phyloP scores from a whole-genome alignment of 768 basidiomycete species.

The Termitomyces sp. region DNA sequence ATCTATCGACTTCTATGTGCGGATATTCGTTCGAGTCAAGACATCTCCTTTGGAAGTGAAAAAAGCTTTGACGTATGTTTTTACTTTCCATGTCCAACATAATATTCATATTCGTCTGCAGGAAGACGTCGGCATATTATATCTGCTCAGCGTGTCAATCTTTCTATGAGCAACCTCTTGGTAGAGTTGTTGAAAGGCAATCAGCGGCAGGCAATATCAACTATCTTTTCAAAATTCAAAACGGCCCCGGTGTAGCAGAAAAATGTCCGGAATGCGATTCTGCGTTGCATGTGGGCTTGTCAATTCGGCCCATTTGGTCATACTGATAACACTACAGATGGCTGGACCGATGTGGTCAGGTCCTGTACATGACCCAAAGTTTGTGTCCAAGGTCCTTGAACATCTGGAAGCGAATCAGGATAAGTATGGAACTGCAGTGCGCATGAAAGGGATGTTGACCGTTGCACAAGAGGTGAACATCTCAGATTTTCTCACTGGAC shows the following conservation, averaged over 20 bases:
- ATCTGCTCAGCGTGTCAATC: constrained; percentile 84
- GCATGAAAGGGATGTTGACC: constrained; percentile 96
- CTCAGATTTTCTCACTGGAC: not conserved
- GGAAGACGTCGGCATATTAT: constrained; percentile 85
- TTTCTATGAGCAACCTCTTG: constrained; percentile 83
- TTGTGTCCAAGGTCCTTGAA: constrained; percentile 70
- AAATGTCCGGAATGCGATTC: constrained; percentile 84
- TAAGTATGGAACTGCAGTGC: constrained; percentile 71
- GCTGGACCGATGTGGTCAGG: constrained; percentile 98
- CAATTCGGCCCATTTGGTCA: not conserved
- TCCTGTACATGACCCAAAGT: constrained; percentile 74
- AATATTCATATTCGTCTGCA: constrained; percentile 30
- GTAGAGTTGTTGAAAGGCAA: constrained; percentile 60
- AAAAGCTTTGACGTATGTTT: constrained; percentile 66
- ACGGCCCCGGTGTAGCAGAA: constrained; percentile 64
- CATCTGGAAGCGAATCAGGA: constrained; percentile 64
- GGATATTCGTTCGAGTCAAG: constrained; percentile 81
- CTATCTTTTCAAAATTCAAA: constrained; percentile 66
- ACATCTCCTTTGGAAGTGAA: constrained; percentile 83
- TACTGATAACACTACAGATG: constrained; percentile 43
- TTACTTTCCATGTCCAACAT: not conserved
- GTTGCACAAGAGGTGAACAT: constrained; percentile 77
- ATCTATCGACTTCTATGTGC: constrained; percentile 97
- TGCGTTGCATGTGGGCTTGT: constrained; percentile 63
- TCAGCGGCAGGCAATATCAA: constrained; percentile 57